phyloP scores from a whole-genome alignment of 768 basidiomycete species.

The Phlegmacium glaucopus region DNA sequence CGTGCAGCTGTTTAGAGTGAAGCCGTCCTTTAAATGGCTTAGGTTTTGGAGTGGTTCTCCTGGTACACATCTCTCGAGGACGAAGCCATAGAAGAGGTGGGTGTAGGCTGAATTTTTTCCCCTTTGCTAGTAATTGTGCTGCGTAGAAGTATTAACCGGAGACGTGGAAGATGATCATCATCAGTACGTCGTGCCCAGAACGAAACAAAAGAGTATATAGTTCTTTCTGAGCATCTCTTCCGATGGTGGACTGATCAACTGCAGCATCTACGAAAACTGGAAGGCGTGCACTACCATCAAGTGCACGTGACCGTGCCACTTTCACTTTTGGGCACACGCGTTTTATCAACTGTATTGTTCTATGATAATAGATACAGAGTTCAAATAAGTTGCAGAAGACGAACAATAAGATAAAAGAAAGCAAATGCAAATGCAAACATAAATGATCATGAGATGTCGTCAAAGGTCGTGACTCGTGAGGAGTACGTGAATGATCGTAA shows the following conservation, averaged over 20 bases:
- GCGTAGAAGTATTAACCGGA: constrained; percentile 5
- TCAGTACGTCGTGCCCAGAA: constrained; percentile 6
- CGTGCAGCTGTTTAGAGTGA: constrained; percentile 10
- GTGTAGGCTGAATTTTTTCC: constrained; percentile 26
- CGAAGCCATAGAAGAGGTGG: constrained; percentile 3
- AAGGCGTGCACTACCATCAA: constrained; percentile 12
- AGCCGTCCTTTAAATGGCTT: constrained; percentile 50
- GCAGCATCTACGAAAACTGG: constrained; percentile 10
- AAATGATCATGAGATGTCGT: too few species aligned
- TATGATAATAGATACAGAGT: too few species aligned
- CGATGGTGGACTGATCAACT: constrained; percentile 59
- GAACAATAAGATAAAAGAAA: too few species aligned
- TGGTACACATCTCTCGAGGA: background rate
- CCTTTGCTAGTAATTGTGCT: constrained; percentile 24
- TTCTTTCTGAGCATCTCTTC: constrained; percentile 46
- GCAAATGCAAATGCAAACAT: too few species aligned
- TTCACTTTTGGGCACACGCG: too few species aligned
- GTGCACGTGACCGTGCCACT: constrained; percentile 15
- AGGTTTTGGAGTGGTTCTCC: constrained; percentile 44
- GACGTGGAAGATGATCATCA: constrained; percentile 5
- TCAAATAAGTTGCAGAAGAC: too few species aligned
- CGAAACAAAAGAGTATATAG: constrained; percentile 10
- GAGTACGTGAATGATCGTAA: too few species aligned
- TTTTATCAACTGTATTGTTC: too few species aligned
- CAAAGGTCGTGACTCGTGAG: too few species aligned